Base-by-base conservation (phyloP, 192 early-diverging fungal genomes). In the Rhizophlyctis rosea region DNA sequence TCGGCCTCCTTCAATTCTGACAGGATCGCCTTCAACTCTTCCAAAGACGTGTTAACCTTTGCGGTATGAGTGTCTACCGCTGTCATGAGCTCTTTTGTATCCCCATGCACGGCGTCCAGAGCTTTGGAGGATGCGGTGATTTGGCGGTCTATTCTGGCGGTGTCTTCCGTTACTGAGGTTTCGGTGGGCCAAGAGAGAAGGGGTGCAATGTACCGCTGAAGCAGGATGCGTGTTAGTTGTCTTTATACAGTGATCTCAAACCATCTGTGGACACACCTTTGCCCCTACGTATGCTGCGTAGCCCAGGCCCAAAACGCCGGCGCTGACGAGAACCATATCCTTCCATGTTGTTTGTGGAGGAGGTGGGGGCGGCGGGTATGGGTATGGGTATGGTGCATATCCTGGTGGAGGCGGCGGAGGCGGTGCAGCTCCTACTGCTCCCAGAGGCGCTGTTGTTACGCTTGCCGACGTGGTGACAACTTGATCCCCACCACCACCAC, bases 321-420 rank as follows among this genome's bases (percentile, higher is more conserved):
- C 86, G 16, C 90, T 83, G 4, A 88, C 93, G 48, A 99, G 88
- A 71, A 93, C 88, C 64, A 91, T 86, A 71, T 99, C 96, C 61
- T 93, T 88, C 96, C 96, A 99, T 64, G 90, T 90, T 18, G 18
- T 7, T 18, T 44, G 58, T 34, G 50, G 49, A 31, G 34, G 62
- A 24, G 29, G 50, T 36, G 56, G 47, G 59, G 65, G 44, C 49
- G 29, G 68, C n/a, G 59, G 29, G 35, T 3, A 31, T 16, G n/a
- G 67, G 48, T 32, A 50, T 21, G 59, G 44, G 23, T 50, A 50
- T 13, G 14, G 29, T 34, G 14, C 16, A 23, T 54, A 29, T 28
- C 23, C 61, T n/a, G 21, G 14, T 21, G 24, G 61, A 5, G 63
- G 56, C 1, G 62, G 62, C 11, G 62, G 62, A 0, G 59, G 29